Evolutionary conservation across 352 stramenopile species (phyloP), one percentile per base, ranked within the genome.

Genomic region (Phytophthora idaei): DNA sequence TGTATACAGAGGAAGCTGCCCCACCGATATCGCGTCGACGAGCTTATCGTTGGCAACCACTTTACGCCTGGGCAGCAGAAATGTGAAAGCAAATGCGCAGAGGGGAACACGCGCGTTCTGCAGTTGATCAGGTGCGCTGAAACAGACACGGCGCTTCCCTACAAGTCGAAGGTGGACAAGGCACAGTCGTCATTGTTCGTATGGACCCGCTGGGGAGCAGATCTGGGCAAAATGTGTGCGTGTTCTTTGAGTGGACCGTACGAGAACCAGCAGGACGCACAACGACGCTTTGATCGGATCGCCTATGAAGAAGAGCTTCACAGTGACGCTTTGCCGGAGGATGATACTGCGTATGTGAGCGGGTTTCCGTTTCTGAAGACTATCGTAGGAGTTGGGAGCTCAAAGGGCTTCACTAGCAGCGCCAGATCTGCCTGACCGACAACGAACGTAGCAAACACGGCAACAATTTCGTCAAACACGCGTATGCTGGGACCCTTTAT

Each of bases 121-220:
- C 69, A 76, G 44, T 25, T 63, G 4, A 36, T 71, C 12, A 44
- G 61, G n/a, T 56, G 44, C 21, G 47, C 28, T 0, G 4, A 50
- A 45, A 15, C 12, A 15, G 29, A 15, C 10, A 1, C n/a, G 17
- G 29, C 15, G 11, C 11, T 46, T 52, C 36, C n/a, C 1, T 59
- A 41, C 59, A 47, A 27, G 29, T 27, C 32, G 17, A 34, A 52
- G 21, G 12, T 14, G 21, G 31, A 27, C 10, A 21, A 41, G 46
- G 29, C 7, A 21, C 39, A 17, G n/a, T 69, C 42, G 42, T 9
- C 60, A 27, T 79, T 73, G 28, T 87, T 72, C 41, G 70, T 87
- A 9, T 87, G 78, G 78, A 79, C 51, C 48, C 76, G 78, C n/a
- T 87, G 78, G 76, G 53, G 73, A 6, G n/a, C 21, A 1, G 37